phyloP scores from a whole-genome alignment of 2,329 filamentous ascomycete species.

The Plenodomus tracheiphilus region DNA sequence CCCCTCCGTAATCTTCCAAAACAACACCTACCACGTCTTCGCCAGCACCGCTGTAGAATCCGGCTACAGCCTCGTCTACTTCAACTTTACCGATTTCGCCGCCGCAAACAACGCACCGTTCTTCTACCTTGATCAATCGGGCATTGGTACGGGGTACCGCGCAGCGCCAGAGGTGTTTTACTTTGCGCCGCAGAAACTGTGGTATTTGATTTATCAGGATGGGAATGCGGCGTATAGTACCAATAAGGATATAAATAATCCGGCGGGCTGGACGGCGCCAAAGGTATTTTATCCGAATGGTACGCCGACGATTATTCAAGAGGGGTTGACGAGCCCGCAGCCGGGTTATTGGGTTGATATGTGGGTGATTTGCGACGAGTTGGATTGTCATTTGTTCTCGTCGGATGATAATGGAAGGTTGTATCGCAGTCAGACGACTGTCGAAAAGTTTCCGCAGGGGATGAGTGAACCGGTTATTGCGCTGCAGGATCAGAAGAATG shows the following conservation, averaged over 20 bases:
- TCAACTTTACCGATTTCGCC: slow-evolving; percentile 46
- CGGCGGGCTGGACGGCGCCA: slow-evolving; percentile 45
- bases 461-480: slow-evolving; percentile 45
- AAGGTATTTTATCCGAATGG: slow-evolving; percentile 41
- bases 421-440: slow-evolving; percentile 44
- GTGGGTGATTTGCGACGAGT: slow-evolving; percentile 49
- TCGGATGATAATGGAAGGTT: slow-evolving; percentile 49
- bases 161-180: slow-evolving; percentile 50
- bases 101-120: slow-evolving; percentile 39
- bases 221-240: slow-evolving; percentile 50
- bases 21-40: slow-evolving; percentile 51
- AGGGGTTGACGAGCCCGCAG: slow-evolving; percentile 31
- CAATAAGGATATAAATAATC: slow-evolving; percentile 47
- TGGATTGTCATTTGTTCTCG: slow-evolving; percentile 47
- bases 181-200: slow-evolving; percentile 47
- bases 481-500: slow-evolving; percentile 30
- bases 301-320: slow-evolving; percentile 37
- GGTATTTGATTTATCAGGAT: slow-evolving; percentile 51
- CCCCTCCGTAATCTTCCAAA: slow-evolving; percentile 37
- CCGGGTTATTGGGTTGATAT: slow-evolving; percentile 50
- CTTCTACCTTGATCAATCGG: slow-evolving; percentile 45
- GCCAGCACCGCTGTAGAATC: slow-evolving; percentile 42
- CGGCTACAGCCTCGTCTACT: slow-evolving; percentile 48
- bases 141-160: slow-evolving; percentile 47
- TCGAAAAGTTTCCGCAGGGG: slow-evolving; percentile 41